Conservation (phyloP, 2,329 filamentous ascomycete genomes). For the Ceratocystis lukuohia region DNA sequence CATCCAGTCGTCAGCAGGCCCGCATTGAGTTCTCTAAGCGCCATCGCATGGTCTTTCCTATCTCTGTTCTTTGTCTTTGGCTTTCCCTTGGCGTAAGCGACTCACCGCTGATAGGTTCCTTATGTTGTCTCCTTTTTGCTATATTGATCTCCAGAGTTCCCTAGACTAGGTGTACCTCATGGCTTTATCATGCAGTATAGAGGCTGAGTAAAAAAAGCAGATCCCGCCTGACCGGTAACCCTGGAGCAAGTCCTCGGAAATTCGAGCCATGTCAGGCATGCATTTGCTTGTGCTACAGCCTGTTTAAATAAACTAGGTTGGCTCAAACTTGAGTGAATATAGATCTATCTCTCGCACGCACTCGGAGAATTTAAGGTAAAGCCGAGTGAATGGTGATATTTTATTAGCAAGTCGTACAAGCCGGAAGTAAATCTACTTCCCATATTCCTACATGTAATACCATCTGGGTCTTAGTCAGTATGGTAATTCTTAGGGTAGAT, state of each 20-base stretch:
- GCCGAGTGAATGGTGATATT: not conserved
- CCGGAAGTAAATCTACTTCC: not conserved
- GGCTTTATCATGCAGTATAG: not conserved
- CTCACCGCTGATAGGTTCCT: no score
- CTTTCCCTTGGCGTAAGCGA: not conserved
- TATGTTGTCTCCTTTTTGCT: no score
- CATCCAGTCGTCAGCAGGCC: not conserved
- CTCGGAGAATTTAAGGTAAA: not conserved
- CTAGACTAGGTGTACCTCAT: not conserved
- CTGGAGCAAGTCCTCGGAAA: not conserved
- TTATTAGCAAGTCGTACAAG: not conserved
- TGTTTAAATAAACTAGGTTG: not conserved
- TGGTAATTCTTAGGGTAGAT: not conserved
- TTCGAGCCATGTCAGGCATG: not conserved
- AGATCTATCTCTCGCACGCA: not conserved
- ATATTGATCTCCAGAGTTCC: not conserved
- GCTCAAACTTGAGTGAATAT: not conserved
- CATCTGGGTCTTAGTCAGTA: no score
- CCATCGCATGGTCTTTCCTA: not conserved
- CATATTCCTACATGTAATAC: not conserved
- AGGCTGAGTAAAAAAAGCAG: not conserved
- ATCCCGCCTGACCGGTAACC: not conserved
- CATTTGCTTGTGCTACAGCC: not conserved
- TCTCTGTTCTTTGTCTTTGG: not conserved
- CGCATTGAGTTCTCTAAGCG: not conserved